A percentile compares a stretch with the other conserved stretches of the same genome.
Conservation (phyloP, 192 early-diverging fungal genomes). For the Funneliformis geosporum region DNA sequence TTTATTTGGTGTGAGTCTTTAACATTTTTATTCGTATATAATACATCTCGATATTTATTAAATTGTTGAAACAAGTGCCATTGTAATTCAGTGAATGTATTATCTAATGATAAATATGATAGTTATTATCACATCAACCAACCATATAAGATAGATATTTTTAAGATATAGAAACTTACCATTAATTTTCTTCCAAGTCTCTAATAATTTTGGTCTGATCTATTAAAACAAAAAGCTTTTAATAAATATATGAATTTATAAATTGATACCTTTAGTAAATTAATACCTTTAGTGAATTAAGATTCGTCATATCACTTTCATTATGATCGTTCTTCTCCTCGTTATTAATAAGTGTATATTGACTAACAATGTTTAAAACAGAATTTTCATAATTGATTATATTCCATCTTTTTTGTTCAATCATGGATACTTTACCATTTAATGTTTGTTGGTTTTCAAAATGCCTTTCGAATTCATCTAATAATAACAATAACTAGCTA, state of each 20-base stretch:
- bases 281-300: neutral
- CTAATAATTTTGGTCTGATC: conserved; percentile 20
- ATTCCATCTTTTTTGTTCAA: conserved; percentile 49
- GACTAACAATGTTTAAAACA: conserved; percentile 37
- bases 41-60: conserved; percentile 76
- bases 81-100: conserved; percentile 60
- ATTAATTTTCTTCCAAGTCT: conserved; percentile 12
- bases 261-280: neutral
- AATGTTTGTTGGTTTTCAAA: conserved; percentile 41
- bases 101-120: conserved; percentile 39
- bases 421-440: conserved; percentile 33
- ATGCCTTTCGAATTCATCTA: conserved; percentile 41
- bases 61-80: conserved; percentile 60
- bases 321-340: neutral
- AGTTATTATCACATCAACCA: neutral
- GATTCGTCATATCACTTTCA: neutral
- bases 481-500: neutral
- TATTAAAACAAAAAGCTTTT: neutral
- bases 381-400: conserved; percentile 34
- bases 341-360: conserved; percentile 6
- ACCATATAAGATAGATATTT: neutral
- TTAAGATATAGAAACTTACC: neutral
- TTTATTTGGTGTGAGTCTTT: conserved; percentile 71
- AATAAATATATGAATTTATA: neutral
- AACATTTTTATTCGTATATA: conserved; percentile 63